Evolutionary conservation across 768 basidiomycete genomes (phyloP).

Genomic region (Cystobasidium tubakii): DNA sequence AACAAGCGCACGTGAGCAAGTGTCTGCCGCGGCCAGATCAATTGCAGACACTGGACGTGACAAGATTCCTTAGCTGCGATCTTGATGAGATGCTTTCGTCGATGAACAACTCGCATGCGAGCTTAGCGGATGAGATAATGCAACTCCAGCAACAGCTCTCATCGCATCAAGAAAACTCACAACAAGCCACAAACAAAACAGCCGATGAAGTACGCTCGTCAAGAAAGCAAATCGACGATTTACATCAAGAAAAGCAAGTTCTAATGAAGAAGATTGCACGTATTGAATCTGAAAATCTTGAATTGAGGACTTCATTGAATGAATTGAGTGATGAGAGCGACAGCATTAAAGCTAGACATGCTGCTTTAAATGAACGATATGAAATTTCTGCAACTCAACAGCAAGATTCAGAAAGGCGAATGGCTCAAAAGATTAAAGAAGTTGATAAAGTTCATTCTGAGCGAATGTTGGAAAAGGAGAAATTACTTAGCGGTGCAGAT

Average conservation of each 20-base stretch:
- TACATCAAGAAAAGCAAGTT: slow-evolving; percentile 27
- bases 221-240: not conserved
- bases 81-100: not conserved
- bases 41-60: not conserved
- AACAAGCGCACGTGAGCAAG: not conserved
- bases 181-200: not conserved
- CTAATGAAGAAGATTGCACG: slow-evolving; percentile 9
- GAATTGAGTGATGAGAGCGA: not conserved
- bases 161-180: not conserved
- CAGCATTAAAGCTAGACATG: not conserved
- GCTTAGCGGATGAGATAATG: not conserved
- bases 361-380: not conserved
- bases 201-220: not conserved
- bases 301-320: not conserved
- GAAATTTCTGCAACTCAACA: not conserved
- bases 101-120: not conserved
- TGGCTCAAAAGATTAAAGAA: slow-evolving; percentile 8
- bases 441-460: slow-evolving; percentile 17
- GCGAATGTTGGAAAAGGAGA: not conserved
- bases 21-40: not conserved
- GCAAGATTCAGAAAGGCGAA: slow-evolving; percentile 15
- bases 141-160: not conserved
- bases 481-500: not conserved
- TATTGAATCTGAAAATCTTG: not conserved
- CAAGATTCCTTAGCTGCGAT: not conserved